Evolutionary conservation across 352 stramenopile genomes (phyloP).

Genomic region (Blastocystis hominis): DNA sequence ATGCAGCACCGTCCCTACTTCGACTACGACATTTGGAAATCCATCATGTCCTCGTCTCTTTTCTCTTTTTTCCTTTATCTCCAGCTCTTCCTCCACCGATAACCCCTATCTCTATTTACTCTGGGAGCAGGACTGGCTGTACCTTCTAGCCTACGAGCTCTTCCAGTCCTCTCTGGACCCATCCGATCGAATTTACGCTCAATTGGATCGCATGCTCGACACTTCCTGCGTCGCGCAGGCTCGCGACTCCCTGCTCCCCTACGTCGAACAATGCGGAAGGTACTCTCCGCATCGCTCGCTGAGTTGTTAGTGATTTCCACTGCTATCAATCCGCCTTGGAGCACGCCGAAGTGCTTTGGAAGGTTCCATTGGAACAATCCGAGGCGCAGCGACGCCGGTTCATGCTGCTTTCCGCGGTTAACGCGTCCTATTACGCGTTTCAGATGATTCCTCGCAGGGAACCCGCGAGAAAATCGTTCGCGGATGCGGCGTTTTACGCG

Average conservation of each 20-base stretch:
- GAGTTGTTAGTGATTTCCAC: too few species aligned
- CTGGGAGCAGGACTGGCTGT: neutral
- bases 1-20: neutral
- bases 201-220: too few species aligned
- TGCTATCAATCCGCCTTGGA: neutral
- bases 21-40: neutral
- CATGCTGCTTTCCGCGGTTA: neutral
- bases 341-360: neutral
- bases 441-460: neutral
- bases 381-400: neutral
- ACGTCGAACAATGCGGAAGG: too few species aligned
- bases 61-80: neutral
- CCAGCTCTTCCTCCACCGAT: neutral
- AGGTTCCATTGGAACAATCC: neutral
- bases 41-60: neutral
- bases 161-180: neutral
- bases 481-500: neutral
- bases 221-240: too few species aligned
- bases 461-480: neutral
- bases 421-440: neutral
- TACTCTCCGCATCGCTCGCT: too few species aligned
- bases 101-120: neutral
- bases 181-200: too few species aligned
- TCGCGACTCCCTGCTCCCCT: too few species aligned
- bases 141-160: neutral